Percentiles rank a stretch among this genome's conserved stretches.
phyloP scores from a whole-genome alignment of 192 early-diverging fungal species.

The Coemansia sp. region DNA sequence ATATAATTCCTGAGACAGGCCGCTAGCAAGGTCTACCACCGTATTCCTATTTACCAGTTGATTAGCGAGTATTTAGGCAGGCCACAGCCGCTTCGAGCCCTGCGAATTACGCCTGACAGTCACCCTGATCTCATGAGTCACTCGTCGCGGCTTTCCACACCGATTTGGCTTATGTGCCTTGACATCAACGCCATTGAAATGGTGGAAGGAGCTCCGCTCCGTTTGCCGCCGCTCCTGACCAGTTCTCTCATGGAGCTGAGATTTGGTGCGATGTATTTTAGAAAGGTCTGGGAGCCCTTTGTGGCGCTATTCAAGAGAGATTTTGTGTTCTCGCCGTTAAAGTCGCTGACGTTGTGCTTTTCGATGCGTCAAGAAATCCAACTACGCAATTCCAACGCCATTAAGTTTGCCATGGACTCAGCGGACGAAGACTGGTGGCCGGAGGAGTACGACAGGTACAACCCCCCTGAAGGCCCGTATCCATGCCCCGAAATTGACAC shows the following conservation, averaged over 20 bases:
- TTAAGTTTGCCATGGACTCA: neutral
- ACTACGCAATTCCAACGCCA: neutral
- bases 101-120: slow-evolving; percentile 1
- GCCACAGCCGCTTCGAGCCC: neutral
- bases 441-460: neutral
- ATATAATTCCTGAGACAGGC: slow-evolving; percentile 8
- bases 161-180: neutral
- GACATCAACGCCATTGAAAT: neutral
- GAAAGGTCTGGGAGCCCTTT: slow-evolving; percentile 11
- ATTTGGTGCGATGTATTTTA: slow-evolving; percentile 1
- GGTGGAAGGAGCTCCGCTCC: neutral
- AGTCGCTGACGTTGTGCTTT: slow-evolving; percentile 16
- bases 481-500: neutral
- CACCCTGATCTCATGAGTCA: slow-evolving; percentile 5
- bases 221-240: slow-evolving; percentile 1
- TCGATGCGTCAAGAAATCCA: neutral
- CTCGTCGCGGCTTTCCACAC: slow-evolving; percentile 56
- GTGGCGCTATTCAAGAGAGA: neutral
- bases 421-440: neutral
- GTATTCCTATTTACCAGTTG: slow-evolving; percentile 10
- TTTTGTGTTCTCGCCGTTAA: slow-evolving; percentile 12
- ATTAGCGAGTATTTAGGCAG: slow-evolving; percentile 18
- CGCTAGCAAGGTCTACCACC: neutral
- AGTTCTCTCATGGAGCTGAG: slow-evolving; percentile 14
- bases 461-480: neutral